A percentile compares a stretch with the other conserved stretches of the same genome.
phyloP scores from a whole-genome alignment of 257 asterid species.

The Gentiana macrophylla region DNA sequence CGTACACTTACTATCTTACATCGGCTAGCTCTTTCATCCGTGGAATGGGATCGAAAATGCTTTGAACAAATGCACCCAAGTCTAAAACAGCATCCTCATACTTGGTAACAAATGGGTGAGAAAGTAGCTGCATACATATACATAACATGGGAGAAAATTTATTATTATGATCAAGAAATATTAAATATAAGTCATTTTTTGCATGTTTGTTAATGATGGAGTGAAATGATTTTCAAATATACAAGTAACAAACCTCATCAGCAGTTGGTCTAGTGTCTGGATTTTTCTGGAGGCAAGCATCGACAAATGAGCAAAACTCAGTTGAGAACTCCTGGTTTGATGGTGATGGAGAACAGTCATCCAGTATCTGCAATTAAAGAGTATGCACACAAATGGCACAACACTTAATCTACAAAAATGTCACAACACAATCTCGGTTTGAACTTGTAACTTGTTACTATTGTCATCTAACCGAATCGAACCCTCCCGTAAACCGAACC shows the following conservation, averaged over 20 bases:
- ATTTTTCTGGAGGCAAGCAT: constrained; percentile 82
- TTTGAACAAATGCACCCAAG: constrained; percentile 76
- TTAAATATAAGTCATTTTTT: too few relatives aligned
- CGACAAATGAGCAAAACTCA: constrained; percentile 77
- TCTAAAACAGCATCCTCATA: constrained; percentile 47
- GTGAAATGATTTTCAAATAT: too few relatives aligned
- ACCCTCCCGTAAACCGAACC: too few relatives aligned
- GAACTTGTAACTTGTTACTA: too few relatives aligned
- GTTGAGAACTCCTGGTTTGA: constrained; percentile 52
- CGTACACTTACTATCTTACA: constrained; percentile 39
- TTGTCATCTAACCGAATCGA: too few relatives aligned
- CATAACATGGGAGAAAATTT: constrained; percentile 2
- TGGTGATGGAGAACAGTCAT: constrained; percentile 96
- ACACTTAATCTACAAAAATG: too few relatives aligned
- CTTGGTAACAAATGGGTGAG: constrained; percentile 73
- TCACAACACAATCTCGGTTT: too few relatives aligned
- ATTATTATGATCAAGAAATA: neutral
- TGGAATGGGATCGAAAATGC: constrained; percentile 73
- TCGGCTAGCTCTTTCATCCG: constrained; percentile 95
- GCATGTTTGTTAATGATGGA: too few relatives aligned
- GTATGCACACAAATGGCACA: too few relatives aligned
- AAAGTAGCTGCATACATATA: constrained; percentile 51
- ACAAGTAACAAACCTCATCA: constrained; percentile 64
- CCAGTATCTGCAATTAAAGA: constrained; percentile 50
- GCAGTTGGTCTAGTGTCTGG: constrained; percentile 85